Percentiles rank a stretch among this genome's conserved stretches.
These are phyloP conservation scores for Heritiera littoralis DNA, from an alignment of 345 rosid genomes.

Conservation along the genomic window DNA sequence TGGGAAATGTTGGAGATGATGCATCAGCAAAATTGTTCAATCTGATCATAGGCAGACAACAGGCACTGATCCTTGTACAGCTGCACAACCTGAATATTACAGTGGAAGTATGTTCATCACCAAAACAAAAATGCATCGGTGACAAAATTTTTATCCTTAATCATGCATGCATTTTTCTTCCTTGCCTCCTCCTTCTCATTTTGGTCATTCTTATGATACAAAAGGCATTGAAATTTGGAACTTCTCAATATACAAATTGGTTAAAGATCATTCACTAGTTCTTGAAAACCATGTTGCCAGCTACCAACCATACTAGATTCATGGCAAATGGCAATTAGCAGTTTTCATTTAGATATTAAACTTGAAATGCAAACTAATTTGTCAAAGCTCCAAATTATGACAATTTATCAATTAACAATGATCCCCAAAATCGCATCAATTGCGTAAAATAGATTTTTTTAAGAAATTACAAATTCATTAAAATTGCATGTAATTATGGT, in stretches of 20 bases:
- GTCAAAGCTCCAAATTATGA: too few species aligned
- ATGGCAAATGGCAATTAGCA: too few species aligned
- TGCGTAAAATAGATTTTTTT: too few species aligned
- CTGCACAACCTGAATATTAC: conserved; percentile 26
- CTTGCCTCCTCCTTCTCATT: neutral
- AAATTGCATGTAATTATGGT: too few species aligned
- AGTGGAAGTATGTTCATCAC: neutral
- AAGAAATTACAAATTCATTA: too few species aligned
- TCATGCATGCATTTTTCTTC: neutral
- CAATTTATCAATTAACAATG: too few species aligned
- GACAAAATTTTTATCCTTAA: neutral
- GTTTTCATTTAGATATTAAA: too few species aligned
- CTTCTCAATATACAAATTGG: neutral
- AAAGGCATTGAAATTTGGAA: neutral
- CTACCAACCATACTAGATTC: neutral
- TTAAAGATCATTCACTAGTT: neutral
- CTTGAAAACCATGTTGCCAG: neutral
- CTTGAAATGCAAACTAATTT: too few species aligned
- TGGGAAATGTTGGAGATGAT: conserved; percentile 20
- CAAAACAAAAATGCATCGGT: neutral
- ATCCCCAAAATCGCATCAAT: too few species aligned
- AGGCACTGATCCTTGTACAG: conserved; percentile 34
- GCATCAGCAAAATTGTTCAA: conserved; percentile 33
- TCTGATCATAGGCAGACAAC: conserved; percentile 38
- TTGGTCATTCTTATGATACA: neutral